phyloP scores from a whole-genome alignment of 2,329 filamentous ascomycete species.

The Curvularia hawaiiensis region DNA sequence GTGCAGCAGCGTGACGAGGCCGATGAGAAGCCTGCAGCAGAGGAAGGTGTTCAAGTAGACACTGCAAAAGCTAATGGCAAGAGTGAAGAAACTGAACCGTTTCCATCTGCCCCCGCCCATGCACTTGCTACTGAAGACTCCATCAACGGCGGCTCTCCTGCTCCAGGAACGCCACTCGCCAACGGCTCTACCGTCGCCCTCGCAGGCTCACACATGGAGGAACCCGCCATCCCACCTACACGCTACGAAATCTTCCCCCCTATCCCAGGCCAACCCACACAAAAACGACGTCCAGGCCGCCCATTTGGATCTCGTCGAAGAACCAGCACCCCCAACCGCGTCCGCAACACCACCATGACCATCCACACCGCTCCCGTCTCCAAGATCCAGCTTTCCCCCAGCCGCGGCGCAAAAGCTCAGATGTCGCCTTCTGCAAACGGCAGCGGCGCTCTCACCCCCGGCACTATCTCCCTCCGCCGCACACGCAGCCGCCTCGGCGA shows the following conservation, averaged over 20 bases:
- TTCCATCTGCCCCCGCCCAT: conserved; percentile 31
- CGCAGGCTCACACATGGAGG: conserved; percentile 36
- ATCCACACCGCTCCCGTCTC: conserved; percentile 41
- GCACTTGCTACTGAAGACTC: conserved; percentile 36
- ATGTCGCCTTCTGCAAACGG: conserved; percentile 39
- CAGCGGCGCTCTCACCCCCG: conserved; percentile 32
- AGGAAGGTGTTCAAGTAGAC: conserved; percentile 52
- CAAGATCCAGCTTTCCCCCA: conserved; percentile 40
- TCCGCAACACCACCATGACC: conserved; percentile 30
- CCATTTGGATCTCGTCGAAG: conserved; percentile 47
- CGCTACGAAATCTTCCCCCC: conserved; percentile 82
- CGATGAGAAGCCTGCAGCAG: conserved; percentile 48
- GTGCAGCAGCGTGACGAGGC: conserved; percentile 86
- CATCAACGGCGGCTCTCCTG: conserved; percentile 38
- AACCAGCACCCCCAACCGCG: conserved; percentile 43
- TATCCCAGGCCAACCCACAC: conserved; percentile 55
- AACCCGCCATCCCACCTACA: conserved; percentile 64
- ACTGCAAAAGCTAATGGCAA: conserved; percentile 33
- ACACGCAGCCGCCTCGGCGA: conserved; percentile 53
- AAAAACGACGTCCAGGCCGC: conserved; percentile 43
- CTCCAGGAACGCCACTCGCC: conserved; percentile 39
- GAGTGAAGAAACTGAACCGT: conserved; percentile 19
- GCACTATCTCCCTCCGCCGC: conserved; percentile 39
- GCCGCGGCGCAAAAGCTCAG: conserved; percentile 31
- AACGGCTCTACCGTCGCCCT: conserved; percentile 38